Evolutionary conservation across 2,329 filamentous ascomycete species (phyloP), one percentile per base, ranked within the genome.

Genomic region (Verticillium nonalfalfae): DNA sequence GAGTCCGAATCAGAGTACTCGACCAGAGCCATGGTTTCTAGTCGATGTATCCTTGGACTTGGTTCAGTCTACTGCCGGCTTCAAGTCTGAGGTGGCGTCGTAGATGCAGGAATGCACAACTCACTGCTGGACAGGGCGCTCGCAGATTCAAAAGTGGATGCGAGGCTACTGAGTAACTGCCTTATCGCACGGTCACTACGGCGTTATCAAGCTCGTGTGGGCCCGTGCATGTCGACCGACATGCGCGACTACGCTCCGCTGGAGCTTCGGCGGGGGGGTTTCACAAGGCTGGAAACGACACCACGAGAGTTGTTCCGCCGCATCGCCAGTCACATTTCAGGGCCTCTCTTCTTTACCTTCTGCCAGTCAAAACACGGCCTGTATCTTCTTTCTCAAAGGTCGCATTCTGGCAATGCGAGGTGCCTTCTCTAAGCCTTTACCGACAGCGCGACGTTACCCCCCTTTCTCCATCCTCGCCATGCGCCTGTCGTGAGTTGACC

Each of bases 1-100:
- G 81, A 80, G 60, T 90, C 89, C 13, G 89, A 95, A 72, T 93
- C 91, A 4, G 91, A 93, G 69, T 96, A 96, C 64, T 89, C 87
- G 66, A 95, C 91, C 35, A 96, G 80, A 14, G 84, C 88, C 90
- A 95, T 95, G 45, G 57, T 75, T 65, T 40, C 34, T 11, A 4
- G 31, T 5, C 18, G 11, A 31, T n/a, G 56, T 31, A 21, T 38
- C 7, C 26, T 31, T 31, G 26, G 4, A 31, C 26, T 5, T 31
- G 26, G 26, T 4, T 31, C 26, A 31, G 26, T 31, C 26, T 31
- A 31, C 26, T 31, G 26, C 26, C 26, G 26, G 21, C 6, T n/a
- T 50, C 18, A 9, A 4, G 2, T 50, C 11, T 18, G n/a, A 11
- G 10, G 21, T 26, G 18, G 9, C 10, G n/a, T 26, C n/a, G 45